Evolutionary conservation across 1,284 basidiomycete genomes (phyloP), one percentile per base, ranked within the genome.

Genomic region (Cutaneotrichosporon cutaneum): DNA sequence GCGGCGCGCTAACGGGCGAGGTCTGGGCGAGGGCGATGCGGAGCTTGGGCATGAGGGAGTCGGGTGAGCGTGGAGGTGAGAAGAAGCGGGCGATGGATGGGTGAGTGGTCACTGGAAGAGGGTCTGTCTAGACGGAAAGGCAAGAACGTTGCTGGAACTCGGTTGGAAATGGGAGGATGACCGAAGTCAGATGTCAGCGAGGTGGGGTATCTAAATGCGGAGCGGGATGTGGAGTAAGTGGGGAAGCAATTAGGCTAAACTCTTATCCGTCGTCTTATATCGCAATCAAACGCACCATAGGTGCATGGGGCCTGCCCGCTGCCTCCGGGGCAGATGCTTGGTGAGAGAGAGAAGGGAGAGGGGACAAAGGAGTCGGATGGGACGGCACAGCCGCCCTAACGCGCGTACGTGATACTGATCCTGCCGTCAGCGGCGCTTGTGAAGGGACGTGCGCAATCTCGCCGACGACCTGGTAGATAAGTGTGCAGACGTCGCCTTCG

Each of bases 1-100:
- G 22, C 30, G 32, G 35, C 47, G 56, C 33, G 22, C 14, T 18
- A 14, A 67, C 33, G 3, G 76, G 73, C 14, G 60, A 70, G 2
- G 70, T 77, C 59, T 80, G 77, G 11, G 77, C 77, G n/a, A 80
- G 63, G 2, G 74, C 72, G 54, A 80, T 66, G 16, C 72, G 66
- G 32, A 72, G 57, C 14, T 50, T 51, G 45, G 59, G 53, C 59
- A 60, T n/a, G 27, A n/a, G 1, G n/a, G 48, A 16, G 27, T 10
- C 11, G 24, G 16, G 24, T 30, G 16, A 16, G 26, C 2, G 26
- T 3, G 24, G 11, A 16, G 8, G 24, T 27, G 26, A 32, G 27
- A 3, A 42, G 3, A 7, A n/a, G 39, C 8, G 3, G 39, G 18
- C 6, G 16, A n/a, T n/a, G 18, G 16, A 1, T 13, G 10, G 35